Evolutionary conservation across 1,284 basidiomycete genomes (phyloP).

Genomic region (Cryptococcus deneoformans): DNA sequence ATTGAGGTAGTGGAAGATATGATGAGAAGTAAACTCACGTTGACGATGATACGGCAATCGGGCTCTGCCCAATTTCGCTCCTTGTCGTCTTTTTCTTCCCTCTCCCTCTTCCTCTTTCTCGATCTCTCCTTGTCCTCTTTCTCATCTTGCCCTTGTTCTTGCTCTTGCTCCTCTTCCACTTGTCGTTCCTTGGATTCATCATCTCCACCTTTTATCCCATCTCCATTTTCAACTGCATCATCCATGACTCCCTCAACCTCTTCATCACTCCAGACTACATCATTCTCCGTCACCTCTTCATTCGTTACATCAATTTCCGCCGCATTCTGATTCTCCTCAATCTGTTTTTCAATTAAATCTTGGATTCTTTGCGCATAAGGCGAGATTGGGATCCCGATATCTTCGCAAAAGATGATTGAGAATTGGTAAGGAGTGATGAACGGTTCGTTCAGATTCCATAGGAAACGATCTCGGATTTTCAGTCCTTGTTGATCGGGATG

Average conservation of each 20-base stretch:
- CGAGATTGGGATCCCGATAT: constrained; percentile 70
- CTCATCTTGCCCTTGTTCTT: background rate
- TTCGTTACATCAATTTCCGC: constrained; percentile 60
- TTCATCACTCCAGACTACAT: constrained; percentile 38
- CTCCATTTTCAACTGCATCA: background rate
- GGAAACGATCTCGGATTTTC: constrained; percentile 88
- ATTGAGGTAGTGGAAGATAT: constrained; percentile 26
- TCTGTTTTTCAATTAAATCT: constrained; percentile 80
- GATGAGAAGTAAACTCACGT: constrained; percentile 59
- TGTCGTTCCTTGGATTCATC: background rate
- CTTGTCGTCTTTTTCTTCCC: constrained; percentile 3
- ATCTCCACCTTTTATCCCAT: background rate
- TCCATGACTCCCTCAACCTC: constrained; percentile 12
- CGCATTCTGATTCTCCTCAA: constrained; percentile 81
- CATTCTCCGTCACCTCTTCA: constrained; percentile 34
- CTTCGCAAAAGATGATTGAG: constrained; percentile 78
- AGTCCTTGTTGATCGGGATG: constrained; percentile 48
- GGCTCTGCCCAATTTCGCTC: constrained; percentile 55
- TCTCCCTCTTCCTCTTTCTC: constrained; percentile 20
- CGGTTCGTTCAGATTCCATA: constrained; percentile 86
- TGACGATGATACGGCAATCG: constrained; percentile 85
- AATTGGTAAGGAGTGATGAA: constrained; percentile 80
- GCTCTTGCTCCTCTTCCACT: background rate
- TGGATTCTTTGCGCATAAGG: constrained; percentile 75
- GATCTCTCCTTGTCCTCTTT: background rate